These are phyloP conservation scores for Cryptococcus jaspeensis DNA, from an alignment of 1,284 basidiomycete genomes.

Conservation along the genomic window DNA sequence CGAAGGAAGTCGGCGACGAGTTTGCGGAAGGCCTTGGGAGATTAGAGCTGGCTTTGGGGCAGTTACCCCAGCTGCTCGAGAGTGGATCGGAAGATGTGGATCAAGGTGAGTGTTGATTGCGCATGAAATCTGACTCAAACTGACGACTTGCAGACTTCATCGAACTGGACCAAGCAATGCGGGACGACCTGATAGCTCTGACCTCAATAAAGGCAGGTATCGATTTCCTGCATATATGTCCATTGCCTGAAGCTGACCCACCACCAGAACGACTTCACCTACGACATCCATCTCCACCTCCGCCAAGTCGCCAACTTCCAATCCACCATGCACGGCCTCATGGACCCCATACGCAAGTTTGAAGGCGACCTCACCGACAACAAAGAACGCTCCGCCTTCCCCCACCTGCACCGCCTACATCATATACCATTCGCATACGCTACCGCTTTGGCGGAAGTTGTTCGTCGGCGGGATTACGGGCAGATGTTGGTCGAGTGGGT, in stretches of 20 bases:
- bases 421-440: slow-evolving; percentile 91
- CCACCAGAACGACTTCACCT: slow-evolving; percentile 70
- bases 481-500: slow-evolving; percentile 69
- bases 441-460: slow-evolving; percentile 85
- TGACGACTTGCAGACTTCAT: slow-evolving; percentile 22
- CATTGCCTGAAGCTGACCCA: slow-evolving; percentile 1
- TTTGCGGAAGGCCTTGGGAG: slow-evolving; percentile 35
- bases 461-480: slow-evolving; percentile 85
- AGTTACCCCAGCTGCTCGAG: slow-evolving; percentile 30
- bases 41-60: slow-evolving; percentile 35
- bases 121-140: background rate
- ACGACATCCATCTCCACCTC: slow-evolving; percentile 64
- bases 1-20: slow-evolving; percentile 55
- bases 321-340: slow-evolving; percentile 69
- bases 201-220: slow-evolving; percentile 45
- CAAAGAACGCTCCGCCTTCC: slow-evolving; percentile 66
- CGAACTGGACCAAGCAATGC: slow-evolving; percentile 45
- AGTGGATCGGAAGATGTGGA: slow-evolving; percentile 17
- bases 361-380: slow-evolving; percentile 67
- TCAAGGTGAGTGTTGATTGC: slow-evolving; percentile 13
- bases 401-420: slow-evolving; percentile 83
- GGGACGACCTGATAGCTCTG: slow-evolving; percentile 41
- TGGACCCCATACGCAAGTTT: slow-evolving; percentile 61
- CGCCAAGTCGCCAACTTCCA: slow-evolving; percentile 72
- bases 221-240: background rate